phyloP scores from a whole-genome alignment of 805 yeast genomes.

The Cephaloascus albidus region DNA sequence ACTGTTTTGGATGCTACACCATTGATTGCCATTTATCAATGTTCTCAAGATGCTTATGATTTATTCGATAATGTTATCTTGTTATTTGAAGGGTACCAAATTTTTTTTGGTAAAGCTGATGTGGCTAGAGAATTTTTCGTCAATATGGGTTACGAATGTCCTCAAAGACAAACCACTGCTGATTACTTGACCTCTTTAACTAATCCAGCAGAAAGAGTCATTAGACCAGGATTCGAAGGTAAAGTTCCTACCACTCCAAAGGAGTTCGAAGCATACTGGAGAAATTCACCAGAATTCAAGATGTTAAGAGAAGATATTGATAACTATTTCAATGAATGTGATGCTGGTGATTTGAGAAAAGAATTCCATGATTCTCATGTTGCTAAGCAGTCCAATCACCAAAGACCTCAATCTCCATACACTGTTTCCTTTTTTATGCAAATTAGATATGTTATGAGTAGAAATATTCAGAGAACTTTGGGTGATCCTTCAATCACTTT shows the following conservation, averaged over 20 bases:
- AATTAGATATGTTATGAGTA: conserved; percentile 30
- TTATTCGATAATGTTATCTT: conserved; percentile 44
- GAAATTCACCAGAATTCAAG: conserved; percentile 29
- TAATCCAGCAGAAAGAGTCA: conserved; percentile 40
- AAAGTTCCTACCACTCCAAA: conserved; percentile 42
- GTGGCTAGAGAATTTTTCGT: conserved; percentile 38
- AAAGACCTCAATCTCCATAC: conserved; percentile 41
- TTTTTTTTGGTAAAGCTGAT: conserved; percentile 38
- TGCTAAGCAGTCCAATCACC: conserved; percentile 41
- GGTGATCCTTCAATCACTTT: conserved; percentile 41
- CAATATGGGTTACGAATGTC: conserved; percentile 48
- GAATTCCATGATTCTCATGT: conserved; percentile 29
- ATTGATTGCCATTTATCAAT: conserved; percentile 52
- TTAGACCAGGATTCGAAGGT: conserved; percentile 30
- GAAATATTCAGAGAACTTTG: conserved; percentile 39
- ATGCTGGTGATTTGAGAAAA: conserved; percentile 7
- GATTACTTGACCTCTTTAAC: conserved; percentile 50
- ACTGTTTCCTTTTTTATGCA: conserved; percentile 44
- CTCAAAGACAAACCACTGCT: conserved; percentile 50
- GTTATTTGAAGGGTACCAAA: conserved; percentile 48
- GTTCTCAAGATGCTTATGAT: conserved; percentile 46
- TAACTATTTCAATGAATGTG: conserved; percentile 1
- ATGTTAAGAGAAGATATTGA: conserved; percentile 35
- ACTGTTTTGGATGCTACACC: conserved; percentile 40
- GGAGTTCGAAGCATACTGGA: conserved; percentile 47